Conservation (phyloP, 2,329 filamentous ascomycete genomes). For the Salinomyces thailandicus region DNA sequence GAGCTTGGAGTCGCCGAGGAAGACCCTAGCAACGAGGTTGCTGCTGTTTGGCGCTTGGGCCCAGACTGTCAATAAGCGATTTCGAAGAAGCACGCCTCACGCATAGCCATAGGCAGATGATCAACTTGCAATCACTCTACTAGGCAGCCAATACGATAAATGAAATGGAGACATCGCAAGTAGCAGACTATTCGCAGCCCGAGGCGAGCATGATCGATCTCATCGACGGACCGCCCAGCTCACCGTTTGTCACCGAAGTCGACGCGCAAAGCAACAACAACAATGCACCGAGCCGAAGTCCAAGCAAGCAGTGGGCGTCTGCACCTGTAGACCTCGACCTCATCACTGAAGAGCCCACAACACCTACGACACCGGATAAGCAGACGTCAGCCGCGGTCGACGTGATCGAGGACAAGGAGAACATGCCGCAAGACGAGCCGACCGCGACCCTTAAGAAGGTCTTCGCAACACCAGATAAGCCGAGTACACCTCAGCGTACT, state of each 20-base stretch:
- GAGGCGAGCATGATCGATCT: slow-evolving; percentile 24
- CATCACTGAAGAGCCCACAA: slow-evolving; percentile 2
- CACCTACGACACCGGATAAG: slow-evolving; percentile 11
- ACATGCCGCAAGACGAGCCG: slow-evolving; percentile 15
- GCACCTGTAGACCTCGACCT: neutral
- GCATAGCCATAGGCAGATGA: no score
- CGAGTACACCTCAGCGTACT: slow-evolving; percentile 14
- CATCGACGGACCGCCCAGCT: slow-evolving; percentile 31
- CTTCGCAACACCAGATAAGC: slow-evolving; percentile 15
- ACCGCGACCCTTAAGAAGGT: slow-evolving; percentile 14
- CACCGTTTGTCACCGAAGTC: slow-evolving; percentile 39
- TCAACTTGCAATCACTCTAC: no score
- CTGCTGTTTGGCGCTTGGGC: no score
- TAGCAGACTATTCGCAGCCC: slow-evolving; percentile 4
- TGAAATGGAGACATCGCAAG: slow-evolving; percentile 17
- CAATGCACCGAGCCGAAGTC: slow-evolving; percentile 23
- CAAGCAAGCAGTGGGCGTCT: slow-evolving; percentile 21
- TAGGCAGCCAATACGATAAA: no score
- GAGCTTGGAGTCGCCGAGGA: no score
- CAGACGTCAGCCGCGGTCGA: slow-evolving; percentile 1
- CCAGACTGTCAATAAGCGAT: no score
- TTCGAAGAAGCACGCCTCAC: no score
- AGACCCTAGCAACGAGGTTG: no score
- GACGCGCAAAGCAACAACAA: slow-evolving; percentile 23
- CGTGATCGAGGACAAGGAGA: slow-evolving; percentile 23